A percentile compares a stretch with the other conserved stretches of the same genome.
These are phyloP conservation scores for Bimuria novae-zelandiae DNA, from an alignment of 2,329 filamentous ascomycete species.

Conservation along the genomic window DNA sequence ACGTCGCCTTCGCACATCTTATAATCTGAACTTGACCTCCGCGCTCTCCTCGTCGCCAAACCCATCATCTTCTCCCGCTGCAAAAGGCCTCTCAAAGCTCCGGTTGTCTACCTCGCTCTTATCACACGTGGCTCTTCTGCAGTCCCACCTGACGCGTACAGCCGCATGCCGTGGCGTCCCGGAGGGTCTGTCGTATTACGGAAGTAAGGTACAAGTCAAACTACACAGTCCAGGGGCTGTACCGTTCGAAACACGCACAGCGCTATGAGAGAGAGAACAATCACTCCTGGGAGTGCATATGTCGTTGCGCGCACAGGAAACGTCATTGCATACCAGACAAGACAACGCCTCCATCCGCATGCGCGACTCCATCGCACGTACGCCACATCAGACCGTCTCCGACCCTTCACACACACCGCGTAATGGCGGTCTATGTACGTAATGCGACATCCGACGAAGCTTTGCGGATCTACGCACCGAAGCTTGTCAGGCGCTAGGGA, in stretches of 20 bases:
- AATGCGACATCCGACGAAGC: not conserved
- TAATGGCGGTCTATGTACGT: not conserved
- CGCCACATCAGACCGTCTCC: not conserved
- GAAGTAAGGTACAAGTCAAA: not conserved
- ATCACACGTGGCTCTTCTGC: not conserved
- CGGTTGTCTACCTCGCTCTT: not conserved
- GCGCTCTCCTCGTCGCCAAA: constrained; percentile 32
- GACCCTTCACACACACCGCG: not conserved
- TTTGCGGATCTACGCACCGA: not conserved
- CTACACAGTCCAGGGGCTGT: not conserved
- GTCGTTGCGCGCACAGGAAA: not conserved
- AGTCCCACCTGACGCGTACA: too few species aligned
- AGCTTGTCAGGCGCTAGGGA: not conserved
- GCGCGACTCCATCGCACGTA: not conserved
- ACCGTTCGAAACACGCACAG: not conserved
- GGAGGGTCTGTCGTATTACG: constrained; percentile 1
- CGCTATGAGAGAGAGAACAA: not conserved
- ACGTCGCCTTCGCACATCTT: constrained; percentile 39
- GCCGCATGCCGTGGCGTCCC: not conserved
- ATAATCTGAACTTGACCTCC: constrained; percentile 56
- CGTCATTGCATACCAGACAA: not conserved
- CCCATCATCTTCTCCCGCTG: constrained; percentile 17
- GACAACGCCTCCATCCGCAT: too few species aligned
- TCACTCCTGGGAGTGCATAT: not conserved
- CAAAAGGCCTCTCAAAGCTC: not conserved